Evolutionary conservation across 768 basidiomycete species (phyloP).

Genomic region (Lentinula sp.): DNA sequence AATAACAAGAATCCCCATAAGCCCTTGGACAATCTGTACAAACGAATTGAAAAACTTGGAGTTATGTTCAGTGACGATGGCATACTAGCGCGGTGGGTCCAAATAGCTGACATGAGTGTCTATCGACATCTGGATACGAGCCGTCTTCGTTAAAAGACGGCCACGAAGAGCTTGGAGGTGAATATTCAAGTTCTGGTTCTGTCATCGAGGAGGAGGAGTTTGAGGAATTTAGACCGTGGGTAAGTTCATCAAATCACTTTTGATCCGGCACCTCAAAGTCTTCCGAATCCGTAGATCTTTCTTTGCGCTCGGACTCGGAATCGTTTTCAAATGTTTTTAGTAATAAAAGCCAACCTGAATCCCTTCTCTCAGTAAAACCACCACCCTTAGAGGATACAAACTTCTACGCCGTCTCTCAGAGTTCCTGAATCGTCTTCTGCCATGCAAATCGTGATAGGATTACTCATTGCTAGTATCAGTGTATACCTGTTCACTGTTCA

Average conservation of each 20-base stretch:
- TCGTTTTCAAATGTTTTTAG: too few relatives aligned
- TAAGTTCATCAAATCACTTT: background rate
- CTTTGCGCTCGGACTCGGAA: too few relatives aligned
- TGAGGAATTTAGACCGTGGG: background rate
- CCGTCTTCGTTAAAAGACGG: constrained; percentile 7
- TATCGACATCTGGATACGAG: constrained; percentile 35
- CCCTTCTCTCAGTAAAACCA: background rate
- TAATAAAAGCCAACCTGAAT: background rate
- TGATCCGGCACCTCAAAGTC: background rate
- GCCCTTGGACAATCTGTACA: constrained; percentile 71
- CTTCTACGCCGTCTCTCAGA: background rate
- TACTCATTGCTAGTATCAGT: background rate
- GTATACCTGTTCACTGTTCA: constrained; percentile 24
- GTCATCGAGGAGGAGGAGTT: background rate
- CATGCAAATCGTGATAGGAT: background rate
- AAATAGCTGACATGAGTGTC: constrained; percentile 43
- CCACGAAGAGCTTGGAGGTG: background rate
- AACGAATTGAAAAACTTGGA: constrained; percentile 41
- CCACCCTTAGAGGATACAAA: background rate
- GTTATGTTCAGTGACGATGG: constrained; percentile 31
- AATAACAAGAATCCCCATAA: constrained; percentile 91
- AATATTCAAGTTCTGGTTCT: background rate
- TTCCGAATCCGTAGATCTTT: too few relatives aligned
- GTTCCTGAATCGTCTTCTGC: background rate
- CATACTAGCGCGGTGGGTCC: constrained; percentile 47